Percentiles rank a stretch among this genome's conserved stretches.
Evolutionary conservation across 768 basidiomycete genomes (phyloP).

Genomic region (Boletus patriciae): DNA sequence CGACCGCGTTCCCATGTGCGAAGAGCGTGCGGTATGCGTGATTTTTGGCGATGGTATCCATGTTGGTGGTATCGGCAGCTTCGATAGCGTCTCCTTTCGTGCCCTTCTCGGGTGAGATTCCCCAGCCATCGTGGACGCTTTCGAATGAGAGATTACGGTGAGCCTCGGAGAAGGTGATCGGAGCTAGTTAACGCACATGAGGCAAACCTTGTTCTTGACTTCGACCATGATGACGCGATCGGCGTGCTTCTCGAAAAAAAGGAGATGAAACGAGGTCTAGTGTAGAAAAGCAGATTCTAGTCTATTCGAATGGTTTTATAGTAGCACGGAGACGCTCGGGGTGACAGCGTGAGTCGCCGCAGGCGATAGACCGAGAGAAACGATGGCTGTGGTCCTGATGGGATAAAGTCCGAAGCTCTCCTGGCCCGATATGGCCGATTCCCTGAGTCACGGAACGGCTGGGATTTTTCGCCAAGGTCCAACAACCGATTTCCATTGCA

Average conservation of each 20-base stretch:
- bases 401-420: conserved; percentile 1
- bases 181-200: conserved; percentile 58
- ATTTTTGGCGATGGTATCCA: conserved; percentile 82
- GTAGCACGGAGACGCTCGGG: conserved; percentile 8
- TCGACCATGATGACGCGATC: conserved; percentile 38
- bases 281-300: neutral
- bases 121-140: conserved; percentile 97
- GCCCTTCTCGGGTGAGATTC: conserved; percentile 64
- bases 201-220: conserved; percentile 86
- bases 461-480: no score
- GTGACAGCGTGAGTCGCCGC: neutral
- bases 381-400: neutral
- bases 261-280: neutral
- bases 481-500: neutral
- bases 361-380: neutral
- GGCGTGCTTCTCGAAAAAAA: neutral
- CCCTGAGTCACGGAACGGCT: no score
- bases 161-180: neutral
- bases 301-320: conserved; percentile 6
- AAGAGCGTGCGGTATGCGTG: conserved; percentile 70
- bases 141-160: neutral
- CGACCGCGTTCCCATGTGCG: conserved; percentile 91
- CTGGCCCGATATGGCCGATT: no score
- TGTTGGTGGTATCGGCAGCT: conserved; percentile 79
- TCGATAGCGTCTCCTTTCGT: conserved; percentile 88